Evolutionary conservation across 2,329 filamentous ascomycete species (phyloP), one percentile per base, ranked within the genome.

Genomic region (Kalmusia sp.): DNA sequence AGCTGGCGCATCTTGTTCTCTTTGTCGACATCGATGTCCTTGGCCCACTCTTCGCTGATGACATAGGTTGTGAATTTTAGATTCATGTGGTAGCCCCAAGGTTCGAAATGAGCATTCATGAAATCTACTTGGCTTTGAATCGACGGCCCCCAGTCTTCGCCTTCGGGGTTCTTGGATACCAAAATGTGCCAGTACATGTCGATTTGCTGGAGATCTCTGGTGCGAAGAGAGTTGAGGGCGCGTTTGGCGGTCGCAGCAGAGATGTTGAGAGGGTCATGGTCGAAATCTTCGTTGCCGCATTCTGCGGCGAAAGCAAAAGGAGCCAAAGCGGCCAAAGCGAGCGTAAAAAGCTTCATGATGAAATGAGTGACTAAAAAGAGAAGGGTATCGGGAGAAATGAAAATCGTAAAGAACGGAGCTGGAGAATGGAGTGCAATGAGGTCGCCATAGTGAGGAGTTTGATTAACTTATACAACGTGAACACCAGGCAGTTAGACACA

Each of bases 1-100:
- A 84, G 77, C 2, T 77, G 69, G 63, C 84, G 84, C 78, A 84
- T 80, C 49, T 59, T 56, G 24, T 57, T 51, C 12, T 41, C 40
- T 49, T 55, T 49, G 24, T 58, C 38, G 38, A 45, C 34, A 24
- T 57, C 55, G 33, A 60, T 57, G 25, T 58, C 55, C 9, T 37
- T 40, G 6, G 61, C 61, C 61, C 58, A 63, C 25, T 54, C 52
- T 4, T 52, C 51, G 27, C 57, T 53, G 24, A 58, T 49, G n/a
- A 52, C 47, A 22, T 50, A 57, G 2, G 39, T 49, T 5, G 51
- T 57, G n/a, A 37, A 40, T 37, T 54, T 55, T 24, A 58, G 44
- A 21, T 58, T 45, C 39, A 63, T 52, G 21, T 52, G 38, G 44
- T 54, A 59, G 24, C 58, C 58, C 57, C 57, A 63, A 5, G 38